A percentile compares a stretch with the other conserved stretches of the same genome.
These are phyloP conservation scores for Sporobolomyces phaffii DNA, from an alignment of 768 basidiomycete species.

Conservation along the genomic window DNA sequence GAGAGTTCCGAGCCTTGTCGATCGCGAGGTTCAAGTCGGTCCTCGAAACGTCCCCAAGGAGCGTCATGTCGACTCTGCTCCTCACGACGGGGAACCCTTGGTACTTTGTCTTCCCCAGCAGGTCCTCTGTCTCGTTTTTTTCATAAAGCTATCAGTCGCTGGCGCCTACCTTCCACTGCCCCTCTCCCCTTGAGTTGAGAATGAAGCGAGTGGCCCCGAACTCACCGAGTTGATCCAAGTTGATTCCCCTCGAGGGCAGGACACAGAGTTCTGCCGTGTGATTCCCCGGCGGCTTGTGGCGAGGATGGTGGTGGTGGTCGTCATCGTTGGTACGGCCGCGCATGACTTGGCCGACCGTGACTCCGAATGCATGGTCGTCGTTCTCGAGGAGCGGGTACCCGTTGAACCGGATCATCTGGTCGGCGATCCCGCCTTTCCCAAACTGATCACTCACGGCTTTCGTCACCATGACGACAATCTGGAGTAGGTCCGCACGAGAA, in stretches of 20 bases:
- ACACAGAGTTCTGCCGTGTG: slow-evolving; percentile 75
- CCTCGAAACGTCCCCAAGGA: slow-evolving; percentile 82
- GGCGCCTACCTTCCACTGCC: too few relatives aligned
- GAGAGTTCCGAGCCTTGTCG: slow-evolving; percentile 63
- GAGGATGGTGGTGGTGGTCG: too few relatives aligned
- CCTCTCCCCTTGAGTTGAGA: too few relatives aligned
- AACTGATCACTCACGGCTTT: slow-evolving; percentile 95
- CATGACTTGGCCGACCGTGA: too few relatives aligned
- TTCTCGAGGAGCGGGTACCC: slow-evolving; percentile 96
- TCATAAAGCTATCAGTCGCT: neutral
- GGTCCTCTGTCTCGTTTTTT: slow-evolving; percentile 54
- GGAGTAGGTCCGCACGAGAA: too few relatives aligned
- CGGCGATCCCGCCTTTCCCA: slow-evolving; percentile 88
- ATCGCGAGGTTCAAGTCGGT: slow-evolving; percentile 78
- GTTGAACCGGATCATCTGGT: slow-evolving; percentile 94
- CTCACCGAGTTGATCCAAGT: slow-evolving; percentile 72
- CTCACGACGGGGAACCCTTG: slow-evolving; percentile 87
- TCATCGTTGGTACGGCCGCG: too few relatives aligned
- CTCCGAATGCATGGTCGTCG: slow-evolving; percentile 84
- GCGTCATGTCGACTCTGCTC: slow-evolving; percentile 55
- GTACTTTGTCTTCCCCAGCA: slow-evolving; percentile 65
- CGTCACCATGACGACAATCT: slow-evolving; percentile 94
- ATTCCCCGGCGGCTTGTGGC: too few relatives aligned
- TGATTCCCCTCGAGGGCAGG: slow-evolving; percentile 69
- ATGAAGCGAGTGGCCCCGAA: neutral